These are phyloP conservation scores for Rhododendron vialii DNA, from an alignment of 148 eudicot genomes.

Conservation along the genomic window DNA sequence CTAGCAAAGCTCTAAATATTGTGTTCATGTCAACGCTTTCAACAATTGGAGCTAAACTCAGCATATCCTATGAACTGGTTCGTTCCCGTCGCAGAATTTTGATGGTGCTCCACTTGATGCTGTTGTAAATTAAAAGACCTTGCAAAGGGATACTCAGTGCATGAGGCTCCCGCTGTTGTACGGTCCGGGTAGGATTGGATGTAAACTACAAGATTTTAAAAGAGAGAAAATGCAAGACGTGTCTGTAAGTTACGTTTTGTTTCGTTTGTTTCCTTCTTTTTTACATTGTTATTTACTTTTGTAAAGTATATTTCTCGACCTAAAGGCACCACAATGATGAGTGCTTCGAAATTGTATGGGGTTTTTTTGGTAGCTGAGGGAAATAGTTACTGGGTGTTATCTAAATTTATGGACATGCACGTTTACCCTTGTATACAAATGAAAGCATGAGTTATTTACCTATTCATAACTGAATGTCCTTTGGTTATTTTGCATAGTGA, in stretches of 20 bases:
- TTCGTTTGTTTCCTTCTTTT: neutral
- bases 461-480: neutral
- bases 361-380: neutral
- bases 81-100: neutral
- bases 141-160: neutral
- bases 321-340: neutral
- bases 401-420: neutral
- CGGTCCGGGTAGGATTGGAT: neutral
- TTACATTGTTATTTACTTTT: neutral
- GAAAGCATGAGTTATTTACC: neutral
- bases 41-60: neutral
- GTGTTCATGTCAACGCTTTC: neutral
- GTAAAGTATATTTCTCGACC: neutral
- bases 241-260: neutral
- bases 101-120: neutral
- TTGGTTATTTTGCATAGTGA: neutral
- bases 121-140: neutral
- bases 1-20: neutral
- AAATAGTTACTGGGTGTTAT: neutral
- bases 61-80: neutral
- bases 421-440: neutral
- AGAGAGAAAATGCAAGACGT: neutral
- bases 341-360: neutral
- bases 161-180: neutral
- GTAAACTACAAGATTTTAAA: neutral